phyloP scores from a whole-genome alignment of 2,329 filamentous ascomycete genomes.

The Fusarium buharicum region DNA sequence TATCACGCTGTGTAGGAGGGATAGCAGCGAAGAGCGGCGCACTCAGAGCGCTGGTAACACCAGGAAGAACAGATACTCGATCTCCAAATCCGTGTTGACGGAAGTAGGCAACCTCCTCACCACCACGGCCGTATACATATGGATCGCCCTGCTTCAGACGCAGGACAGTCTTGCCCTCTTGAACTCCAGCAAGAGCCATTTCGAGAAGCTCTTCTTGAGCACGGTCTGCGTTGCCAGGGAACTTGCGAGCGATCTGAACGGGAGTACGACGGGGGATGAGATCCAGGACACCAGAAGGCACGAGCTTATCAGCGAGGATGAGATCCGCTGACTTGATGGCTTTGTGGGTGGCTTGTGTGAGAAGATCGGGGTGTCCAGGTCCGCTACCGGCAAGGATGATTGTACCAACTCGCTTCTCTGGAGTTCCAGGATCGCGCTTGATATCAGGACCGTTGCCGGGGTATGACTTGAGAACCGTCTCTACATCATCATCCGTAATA shows the following conservation, averaged over 20 bases:
- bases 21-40: constrained; percentile 90
- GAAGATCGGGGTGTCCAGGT: constrained; percentile 89
- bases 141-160: constrained; percentile 96
- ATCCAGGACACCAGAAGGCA: constrained; percentile 84
- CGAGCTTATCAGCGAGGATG: constrained; percentile 87
- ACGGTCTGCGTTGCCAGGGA: constrained; percentile 94
- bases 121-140: constrained; percentile 94
- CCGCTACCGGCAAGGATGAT: constrained; percentile 93
- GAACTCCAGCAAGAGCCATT: constrained; percentile 75
- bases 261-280: constrained; percentile 90
- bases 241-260: constrained; percentile 94
- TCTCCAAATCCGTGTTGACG: constrained; percentile 73
- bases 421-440: constrained; percentile 33
- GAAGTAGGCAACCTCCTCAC: constrained; percentile 92
- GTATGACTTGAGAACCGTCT: constrained; percentile 80
- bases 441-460: constrained; percentile 47
- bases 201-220: constrained; percentile 90
- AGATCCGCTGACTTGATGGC: constrained; percentile 80
- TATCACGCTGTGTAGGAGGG: constrained; percentile 86
- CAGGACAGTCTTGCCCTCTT: constrained; percentile 79
- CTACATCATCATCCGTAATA: constrained; percentile 83
- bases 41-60: constrained; percentile 87
- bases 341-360: constrained; percentile 83
- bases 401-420: constrained; percentile 62
- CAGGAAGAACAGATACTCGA: constrained; percentile 77